Base-by-base conservation (phyloP, 179 eudicot species). In the Patellifolia procumbens region DNA sequence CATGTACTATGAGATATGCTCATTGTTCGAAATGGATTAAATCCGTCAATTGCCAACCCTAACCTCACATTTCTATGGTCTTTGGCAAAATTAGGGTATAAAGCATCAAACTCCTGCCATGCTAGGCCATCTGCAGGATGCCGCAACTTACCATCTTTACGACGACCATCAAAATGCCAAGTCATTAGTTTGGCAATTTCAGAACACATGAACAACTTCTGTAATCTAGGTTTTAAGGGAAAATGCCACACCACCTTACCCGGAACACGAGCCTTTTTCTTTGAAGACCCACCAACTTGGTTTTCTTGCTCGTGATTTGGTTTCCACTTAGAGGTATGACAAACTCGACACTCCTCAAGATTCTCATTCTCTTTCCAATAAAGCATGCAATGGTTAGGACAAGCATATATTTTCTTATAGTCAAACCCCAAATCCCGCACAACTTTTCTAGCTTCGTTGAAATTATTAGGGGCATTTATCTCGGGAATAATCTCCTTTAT, bases 181-280 rank as follows among this genome's bases (percentile, higher is more conserved):
- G 52, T 42, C 68, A 73, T 73, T 4, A 11, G 10, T 20, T 73
- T 31, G 1, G 73, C 59, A 13, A 42, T 49, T 29, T 69, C 58
- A 4, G 39, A n/a, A 59, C 76, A 73, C 52, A 59, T 56, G 43
- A 37, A 59, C 26, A 73, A 20, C 15, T 67, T 42, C 9, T 73
- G 76, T 7, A 73, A 67, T 55, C 76, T 72, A 34, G 46, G 64
- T 72, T 72, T 72, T 24, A 72, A 34, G 37, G 75, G 64, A 39
- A 72, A 72, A 58, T 73, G 76, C 76, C 76, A 73, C 37, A 59
- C 58, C 4, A 73, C 76, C 53, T 73, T 58, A 6, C 67, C 39
- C 1, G 76, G 35, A 73, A 73, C n/a, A 4, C n/a, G 22, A 37
- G n/a, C 13, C 4, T 4, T 24, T 56, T 26, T 73, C n/a, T n/a